phyloP scores from a whole-genome alignment of 352 stramenopile species.

The Phytophthora sp. region DNA sequence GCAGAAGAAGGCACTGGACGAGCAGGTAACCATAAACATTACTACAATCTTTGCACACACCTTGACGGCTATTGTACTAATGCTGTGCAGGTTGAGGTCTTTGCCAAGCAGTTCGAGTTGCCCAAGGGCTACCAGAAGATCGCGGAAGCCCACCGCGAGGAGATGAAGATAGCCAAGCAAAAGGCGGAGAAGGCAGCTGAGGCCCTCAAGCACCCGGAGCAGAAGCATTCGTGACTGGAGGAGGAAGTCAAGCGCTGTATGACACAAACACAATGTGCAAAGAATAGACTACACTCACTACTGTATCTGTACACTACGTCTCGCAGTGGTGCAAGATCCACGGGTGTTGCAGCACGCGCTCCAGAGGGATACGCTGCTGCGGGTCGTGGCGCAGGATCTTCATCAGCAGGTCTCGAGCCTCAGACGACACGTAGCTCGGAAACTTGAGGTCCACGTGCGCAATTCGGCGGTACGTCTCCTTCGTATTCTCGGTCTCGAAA shows the following conservation, averaged over 20 bases:
- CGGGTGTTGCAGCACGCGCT: conserved; percentile 93
- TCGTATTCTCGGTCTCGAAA: conserved; percentile 95
- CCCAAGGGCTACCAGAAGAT: conserved; percentile 74
- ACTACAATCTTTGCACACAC: not conserved
- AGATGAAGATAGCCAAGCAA: conserved; percentile 20
- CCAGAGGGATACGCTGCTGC: conserved; percentile 91
- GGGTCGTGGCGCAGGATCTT: conserved; percentile 96
- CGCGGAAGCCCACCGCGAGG: conserved; percentile 52
- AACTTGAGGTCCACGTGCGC: conserved; percentile 96
- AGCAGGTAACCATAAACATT: conserved; percentile 57
- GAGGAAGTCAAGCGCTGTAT: conserved; percentile 17
- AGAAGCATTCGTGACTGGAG: conserved; percentile 7
- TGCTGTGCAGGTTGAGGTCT: conserved; percentile 54
- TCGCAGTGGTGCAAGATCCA: conserved; percentile 92
- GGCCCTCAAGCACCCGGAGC: conserved; percentile 17
- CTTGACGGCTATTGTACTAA: conserved; percentile 9
- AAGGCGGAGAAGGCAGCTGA: conserved; percentile 15
- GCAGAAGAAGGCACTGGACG: conserved; percentile 74
- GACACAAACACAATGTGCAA: conserved; percentile 33
- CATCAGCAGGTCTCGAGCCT: conserved; percentile 94
- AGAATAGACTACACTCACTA: conserved; percentile 43
- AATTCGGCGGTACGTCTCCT: conserved; percentile 98
- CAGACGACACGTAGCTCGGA: conserved; percentile 89
- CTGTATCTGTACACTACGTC: conserved; percentile 36
- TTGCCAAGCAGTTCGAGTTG: conserved; percentile 81